Base-by-base conservation (phyloP, 2,329 filamentous ascomycete species). In the Kalaharituber pfeilii region DNA sequence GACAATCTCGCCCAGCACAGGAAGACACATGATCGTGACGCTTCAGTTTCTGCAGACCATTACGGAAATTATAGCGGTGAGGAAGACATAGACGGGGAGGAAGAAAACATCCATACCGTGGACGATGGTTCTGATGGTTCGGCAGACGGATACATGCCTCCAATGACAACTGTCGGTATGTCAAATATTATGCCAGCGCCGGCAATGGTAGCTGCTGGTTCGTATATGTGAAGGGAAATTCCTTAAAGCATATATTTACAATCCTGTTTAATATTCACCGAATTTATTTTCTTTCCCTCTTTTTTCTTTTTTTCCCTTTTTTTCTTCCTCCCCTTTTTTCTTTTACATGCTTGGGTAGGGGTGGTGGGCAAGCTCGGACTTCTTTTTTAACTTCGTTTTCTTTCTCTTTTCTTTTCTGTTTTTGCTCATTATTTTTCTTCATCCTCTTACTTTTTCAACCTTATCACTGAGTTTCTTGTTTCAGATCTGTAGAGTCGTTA, bases 1-100 rank as follows among this genome's bases (percentile, higher is more conserved):
- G 91, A 98, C 74, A 98, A 98, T 70, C 83, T 98, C 71, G 91
- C 91, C 69, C 91, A 98, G 84, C 94, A 86, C 72, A 59, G 62
- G n/a, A 59, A 60, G 7, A 63, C 60, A 8, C 62, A 63, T 53
- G 62, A 63, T 28, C 59, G 59, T 5, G 60, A 63, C 20, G 59
- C 55, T n/a, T 57, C 58, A 8, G 59, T 55, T 28, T 53, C 53
- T 44, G 53, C 53, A 15, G 62, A 62, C 9, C 55, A 45, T 15
- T 60, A 62, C 50, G 57, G 57, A 13, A 59, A 56, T 45, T 60
- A 61, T 47, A 62, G 58, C 50, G 61, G 56, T 15, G 61, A 64
- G 45, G 60, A 63, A 39, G 60, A 63, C 49, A 47, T 62, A 5
- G 62, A 63, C 24, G 54, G 55, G 33, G 62, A 63, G 36, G 61